Conservation (phyloP, 1,139 yeast genomes). For the Yamadazyma aaseri region DNA sequence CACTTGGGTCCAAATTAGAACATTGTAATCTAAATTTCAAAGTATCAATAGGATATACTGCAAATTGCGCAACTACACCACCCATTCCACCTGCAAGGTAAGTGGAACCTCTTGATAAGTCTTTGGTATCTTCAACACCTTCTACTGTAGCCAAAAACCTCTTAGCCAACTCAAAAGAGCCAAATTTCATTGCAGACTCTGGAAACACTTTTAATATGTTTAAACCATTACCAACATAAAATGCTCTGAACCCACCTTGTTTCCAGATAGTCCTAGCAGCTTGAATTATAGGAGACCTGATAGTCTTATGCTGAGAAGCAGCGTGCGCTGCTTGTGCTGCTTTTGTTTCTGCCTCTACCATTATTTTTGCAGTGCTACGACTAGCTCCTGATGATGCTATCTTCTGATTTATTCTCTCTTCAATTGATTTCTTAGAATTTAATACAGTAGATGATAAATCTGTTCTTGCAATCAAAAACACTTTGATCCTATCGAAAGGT, state of each 20-base stretch:
- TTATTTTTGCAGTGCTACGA: constrained; percentile 34
- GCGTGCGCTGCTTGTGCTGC: constrained; percentile 5
- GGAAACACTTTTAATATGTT: constrained; percentile 95
- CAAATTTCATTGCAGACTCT: constrained; percentile 96
- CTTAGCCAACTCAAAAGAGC: constrained; percentile 89
- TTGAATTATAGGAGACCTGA: constrained; percentile 67
- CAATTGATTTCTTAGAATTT: constrained; percentile 53
- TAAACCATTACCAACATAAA: constrained; percentile 93
- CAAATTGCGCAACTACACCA: constrained; percentile 88
- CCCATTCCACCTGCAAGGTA: constrained; percentile 95
- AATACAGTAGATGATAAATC: constrained; percentile 70
- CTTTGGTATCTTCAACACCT: constrained; percentile 70
- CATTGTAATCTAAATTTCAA: constrained; percentile 82
- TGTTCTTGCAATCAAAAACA: constrained; percentile 87
- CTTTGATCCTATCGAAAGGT: constrained; percentile 93
- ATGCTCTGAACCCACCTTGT: constrained; percentile 84
- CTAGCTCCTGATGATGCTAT: constrained; percentile 1
- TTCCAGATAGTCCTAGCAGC: constrained; percentile 82
- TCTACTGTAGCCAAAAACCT: constrained; percentile 71
- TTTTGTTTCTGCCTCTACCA: constrained; percentile 32
- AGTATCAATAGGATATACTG: constrained; percentile 96
- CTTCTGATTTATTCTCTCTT: constrained; percentile 35
- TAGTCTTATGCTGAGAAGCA: constrained; percentile 28
- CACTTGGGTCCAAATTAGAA: constrained; percentile 60
- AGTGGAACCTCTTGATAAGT: constrained; percentile 74